These are phyloP conservation scores for Ogataea sp. DNA, from an alignment of 805 yeast genomes.

Conservation along the genomic window DNA sequence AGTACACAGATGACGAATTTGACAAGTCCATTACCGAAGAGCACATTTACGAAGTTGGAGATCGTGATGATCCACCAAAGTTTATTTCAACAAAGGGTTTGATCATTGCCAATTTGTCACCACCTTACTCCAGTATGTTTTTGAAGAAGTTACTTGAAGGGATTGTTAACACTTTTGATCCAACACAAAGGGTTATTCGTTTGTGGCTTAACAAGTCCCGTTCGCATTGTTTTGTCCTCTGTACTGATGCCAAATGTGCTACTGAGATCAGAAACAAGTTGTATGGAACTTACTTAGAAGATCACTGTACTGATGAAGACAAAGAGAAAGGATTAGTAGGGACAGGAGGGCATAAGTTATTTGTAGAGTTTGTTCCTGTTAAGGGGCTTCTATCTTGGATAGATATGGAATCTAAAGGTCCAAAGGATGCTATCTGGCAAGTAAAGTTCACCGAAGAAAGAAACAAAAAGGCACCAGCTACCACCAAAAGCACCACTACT, in stretches of 20 bases:
- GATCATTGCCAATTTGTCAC: constrained; percentile 34
- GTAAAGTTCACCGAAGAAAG: constrained; percentile 28
- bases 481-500: too few relatives aligned
- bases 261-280: constrained; percentile 24
- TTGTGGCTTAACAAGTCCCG: constrained; percentile 36
- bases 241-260: constrained; percentile 33
- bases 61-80: constrained; percentile 22
- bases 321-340: too few relatives aligned
- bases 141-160: constrained; percentile 29
- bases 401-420: constrained; percentile 36
- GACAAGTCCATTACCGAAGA: constrained; percentile 20
- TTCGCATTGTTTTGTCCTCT: constrained; percentile 35
- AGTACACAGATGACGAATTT: constrained; percentile 3
- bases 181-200: constrained; percentile 30
- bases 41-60: constrained; percentile 25
- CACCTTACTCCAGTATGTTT: constrained; percentile 29
- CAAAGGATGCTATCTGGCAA: constrained; percentile 37
- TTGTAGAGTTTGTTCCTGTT: constrained; percentile 36
- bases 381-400: constrained; percentile 38
- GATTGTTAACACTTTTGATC: constrained; percentile 17
- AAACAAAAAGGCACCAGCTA: too few relatives aligned
- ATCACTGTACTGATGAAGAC: too few relatives aligned
- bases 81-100: constrained; percentile 35
- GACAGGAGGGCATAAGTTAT: constrained; percentile 22
- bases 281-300: constrained; percentile 28